Conservation (phyloP, 2,329 filamentous ascomycete genomes). For the Pezicula radicicola region DNA sequence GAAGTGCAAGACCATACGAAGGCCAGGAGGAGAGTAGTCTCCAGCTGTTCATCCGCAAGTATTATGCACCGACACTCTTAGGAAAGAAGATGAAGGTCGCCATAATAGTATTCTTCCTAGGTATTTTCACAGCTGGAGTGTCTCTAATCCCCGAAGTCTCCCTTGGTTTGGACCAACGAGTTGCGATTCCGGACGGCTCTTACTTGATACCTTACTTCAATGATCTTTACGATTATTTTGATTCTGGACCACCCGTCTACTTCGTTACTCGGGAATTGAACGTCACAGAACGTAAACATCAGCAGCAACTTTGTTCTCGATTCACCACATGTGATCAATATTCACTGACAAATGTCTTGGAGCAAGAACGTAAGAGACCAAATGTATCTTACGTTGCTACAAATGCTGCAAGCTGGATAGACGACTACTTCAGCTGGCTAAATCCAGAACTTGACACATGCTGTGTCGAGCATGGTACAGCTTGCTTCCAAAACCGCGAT, state of each 20-base stretch:
- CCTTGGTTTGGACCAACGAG: constrained; percentile 89
- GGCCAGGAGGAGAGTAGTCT: constrained; percentile 79
- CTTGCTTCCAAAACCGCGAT: constrained; percentile 75
- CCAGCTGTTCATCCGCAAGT: constrained; percentile 85
- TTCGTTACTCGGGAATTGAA: constrained; percentile 87
- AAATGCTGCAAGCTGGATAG: constrained; percentile 90
- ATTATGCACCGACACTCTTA: constrained; percentile 80
- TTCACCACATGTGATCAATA: constrained; percentile 85
- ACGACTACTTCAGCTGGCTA: constrained; percentile 96
- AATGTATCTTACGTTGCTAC: constrained; percentile 85
- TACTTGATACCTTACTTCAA: constrained; percentile 97
- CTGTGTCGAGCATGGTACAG: constrained; percentile 67
- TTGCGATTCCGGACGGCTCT: constrained; percentile 89
- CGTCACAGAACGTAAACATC: constrained; percentile 68
- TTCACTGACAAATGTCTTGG: constrained; percentile 85
- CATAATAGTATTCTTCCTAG: constrained; percentile 79
- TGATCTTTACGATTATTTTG: constrained; percentile 89
- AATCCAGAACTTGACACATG: constrained; percentile 77
- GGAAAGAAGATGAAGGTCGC: constrained; percentile 75
- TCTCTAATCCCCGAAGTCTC: constrained; percentile 81
- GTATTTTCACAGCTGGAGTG: constrained; percentile 79
- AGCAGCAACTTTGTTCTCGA: constrained; percentile 84
- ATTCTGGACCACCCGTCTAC: constrained; percentile 89
- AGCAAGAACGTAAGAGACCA: constrained; percentile 88
- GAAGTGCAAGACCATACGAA: constrained; percentile 28